Evolutionary conservation across 495 filamentous ascomycete genomes (phyloP), one percentile per base, ranked within the genome.

Genomic region (Hypoxylon fuscum): DNA sequence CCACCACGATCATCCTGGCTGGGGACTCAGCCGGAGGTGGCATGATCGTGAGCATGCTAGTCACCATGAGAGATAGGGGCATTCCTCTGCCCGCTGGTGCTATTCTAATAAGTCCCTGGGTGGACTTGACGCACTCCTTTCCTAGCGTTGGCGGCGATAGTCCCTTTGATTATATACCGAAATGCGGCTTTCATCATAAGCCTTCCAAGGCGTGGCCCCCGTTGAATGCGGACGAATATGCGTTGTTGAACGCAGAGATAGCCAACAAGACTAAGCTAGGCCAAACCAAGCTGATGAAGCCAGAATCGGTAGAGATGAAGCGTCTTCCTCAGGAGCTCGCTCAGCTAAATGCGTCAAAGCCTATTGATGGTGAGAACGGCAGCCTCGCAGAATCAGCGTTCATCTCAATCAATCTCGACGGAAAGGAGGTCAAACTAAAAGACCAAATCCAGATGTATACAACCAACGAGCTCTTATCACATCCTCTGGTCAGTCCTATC

Each of bases 371-470:
- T 14, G 51, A 58, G 1, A 37, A 68, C 14, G 72, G 62, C 8
- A 53, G 78, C 27, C 54, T 74, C 10, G 58, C 64, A 1, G 75
- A 83, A 31, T 71, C 75, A 2, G 75, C 79, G 8, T 68, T 73
- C 22, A 75, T 90, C 11, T 84, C 88, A 4, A 82, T 92, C 7
- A 74, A 83, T 49, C 81, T 94, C 20, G 90, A 93, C 43, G 90
- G 88, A 15, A 81, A 87, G 40, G 66, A 82, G 0, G 73, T 96
- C 12, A 77, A 87, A 27, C 80, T 97, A 55, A 93, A 90, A 66
- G 94, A 97, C 48, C 94, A 98, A 69, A 95, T 98, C 31, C 94
- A 97, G 74, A 87, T 97, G 81, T 98, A 97, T 72, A 86, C 93
- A 5, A 88, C 92, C 0, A 98, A 98, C 71, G 87, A 93, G 42